Conservation (phyloP, 805 yeast species). For the Candida loeiensis region DNA sequence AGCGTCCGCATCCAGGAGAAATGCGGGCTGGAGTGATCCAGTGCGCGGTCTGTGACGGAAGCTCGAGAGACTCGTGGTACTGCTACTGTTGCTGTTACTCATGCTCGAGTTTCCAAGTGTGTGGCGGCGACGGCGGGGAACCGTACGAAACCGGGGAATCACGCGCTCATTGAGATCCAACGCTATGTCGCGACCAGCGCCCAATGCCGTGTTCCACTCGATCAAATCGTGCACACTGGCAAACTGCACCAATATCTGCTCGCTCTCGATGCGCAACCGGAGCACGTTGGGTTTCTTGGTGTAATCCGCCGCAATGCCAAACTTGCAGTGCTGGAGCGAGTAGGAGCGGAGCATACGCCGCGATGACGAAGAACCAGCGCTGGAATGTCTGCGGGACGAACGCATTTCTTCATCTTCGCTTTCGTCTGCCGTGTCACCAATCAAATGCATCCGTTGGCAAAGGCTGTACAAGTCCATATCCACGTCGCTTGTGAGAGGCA, state of each 20-base stretch:
- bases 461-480: conserved; percentile 28
- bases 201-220: conserved; percentile 71
- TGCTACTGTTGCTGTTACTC: conserved; percentile 6
- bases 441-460: conserved; percentile 18
- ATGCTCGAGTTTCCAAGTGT: too few relatives aligned
- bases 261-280: conserved; percentile 76
- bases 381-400: conserved; percentile 1
- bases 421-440: conserved; percentile 7
- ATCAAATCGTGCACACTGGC: conserved; percentile 61
- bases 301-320: conserved; percentile 87
- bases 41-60: conserved; percentile 8
- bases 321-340: conserved; percentile 76
- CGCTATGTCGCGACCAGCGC: conserved; percentile 75
- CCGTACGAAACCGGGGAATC: conserved; percentile 73
- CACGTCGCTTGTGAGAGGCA: conserved; percentile 18
- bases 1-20: conserved; percentile 4
- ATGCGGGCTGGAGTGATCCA: conserved; percentile 4
- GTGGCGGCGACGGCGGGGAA: conserved; percentile 57
- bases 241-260: conserved; percentile 73
- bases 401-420: conserved; percentile 7
- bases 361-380: not conserved
- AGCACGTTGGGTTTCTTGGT: conserved; percentile 64
- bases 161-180: conserved; percentile 71
- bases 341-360: conserved; percentile 51
- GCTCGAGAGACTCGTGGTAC: conserved; percentile 6